Evolutionary conservation across 768 basidiomycete species (phyloP).

Genomic region (Leucosporidium creatinivorum): DNA sequence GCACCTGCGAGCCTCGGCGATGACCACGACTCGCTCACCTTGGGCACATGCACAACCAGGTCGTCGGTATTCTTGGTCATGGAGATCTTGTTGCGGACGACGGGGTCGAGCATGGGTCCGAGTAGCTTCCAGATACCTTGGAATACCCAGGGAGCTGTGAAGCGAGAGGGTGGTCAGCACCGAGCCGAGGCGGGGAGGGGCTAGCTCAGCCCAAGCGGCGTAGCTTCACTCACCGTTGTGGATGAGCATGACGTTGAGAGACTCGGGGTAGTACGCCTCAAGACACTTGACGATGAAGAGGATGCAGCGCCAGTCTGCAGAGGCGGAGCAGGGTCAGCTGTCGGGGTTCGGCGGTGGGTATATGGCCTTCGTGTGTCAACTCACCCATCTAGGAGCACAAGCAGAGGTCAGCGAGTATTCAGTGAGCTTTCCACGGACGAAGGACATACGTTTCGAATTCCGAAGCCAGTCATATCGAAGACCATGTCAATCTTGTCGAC

Average conservation of each 20-base stretch:
- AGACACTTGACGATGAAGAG: constrained; percentile 32
- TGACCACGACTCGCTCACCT: too few species aligned
- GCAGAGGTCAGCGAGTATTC: too few species aligned
- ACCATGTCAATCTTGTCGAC: constrained; percentile 24
- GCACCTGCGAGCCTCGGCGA: too few species aligned
- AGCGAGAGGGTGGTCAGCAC: neutral
- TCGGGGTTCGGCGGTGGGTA: too few species aligned
- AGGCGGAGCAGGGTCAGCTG: too few species aligned
- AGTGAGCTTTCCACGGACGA: too few species aligned
- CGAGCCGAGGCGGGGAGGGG: too few species aligned
- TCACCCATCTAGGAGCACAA: too few species aligned
- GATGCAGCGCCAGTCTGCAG: constrained; percentile 19
- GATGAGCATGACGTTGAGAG: constrained; percentile 27
- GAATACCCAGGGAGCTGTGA: constrained; percentile 29
- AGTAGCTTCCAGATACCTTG: constrained; percentile 35
- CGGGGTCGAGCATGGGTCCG: constrained; percentile 33
- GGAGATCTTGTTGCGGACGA: constrained; percentile 34
- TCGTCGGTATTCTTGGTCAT: constrained; percentile 12
- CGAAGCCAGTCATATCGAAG: constrained; percentile 35
- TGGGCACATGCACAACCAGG: constrained; percentile 14
- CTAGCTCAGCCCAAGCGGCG: too few species aligned
- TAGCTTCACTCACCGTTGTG: constrained; percentile 22
- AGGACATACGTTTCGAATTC: constrained; percentile 27
- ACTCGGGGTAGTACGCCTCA: constrained; percentile 34
- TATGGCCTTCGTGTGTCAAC: too few species aligned